A percentile compares a stretch with the other conserved stretches of the same genome.
Evolutionary conservation across 345 rosid genomes (phyloP).

Genomic region (Gossypium sturtianum): DNA sequence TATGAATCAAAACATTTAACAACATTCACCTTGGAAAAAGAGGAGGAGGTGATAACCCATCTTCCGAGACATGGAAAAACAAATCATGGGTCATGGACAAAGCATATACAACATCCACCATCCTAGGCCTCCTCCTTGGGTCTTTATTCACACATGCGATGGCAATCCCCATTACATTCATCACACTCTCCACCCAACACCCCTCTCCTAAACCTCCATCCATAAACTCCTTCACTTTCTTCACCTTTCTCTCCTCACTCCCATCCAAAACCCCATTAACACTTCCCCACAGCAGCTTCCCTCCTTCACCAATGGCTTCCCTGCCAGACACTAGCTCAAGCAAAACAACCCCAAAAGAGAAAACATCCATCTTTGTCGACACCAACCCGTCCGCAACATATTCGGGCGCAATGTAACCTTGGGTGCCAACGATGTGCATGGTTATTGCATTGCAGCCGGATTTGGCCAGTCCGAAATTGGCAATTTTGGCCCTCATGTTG

Average conservation of each 20-base stretch:
- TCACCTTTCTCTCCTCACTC: constrained; percentile 29
- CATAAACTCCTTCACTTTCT: constrained; percentile 32
- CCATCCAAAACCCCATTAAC: constrained; percentile 31
- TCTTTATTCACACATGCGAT: constrained; percentile 46
- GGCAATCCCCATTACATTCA: constrained; percentile 44
- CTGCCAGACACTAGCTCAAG: constrained; percentile 59
- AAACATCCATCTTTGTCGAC: constrained; percentile 62
- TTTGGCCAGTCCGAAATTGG: constrained; percentile 68
- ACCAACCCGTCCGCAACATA: constrained; percentile 56
- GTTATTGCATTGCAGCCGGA: constrained; percentile 76
- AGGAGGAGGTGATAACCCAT: constrained; percentile 20
- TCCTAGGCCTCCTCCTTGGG: constrained; percentile 50
- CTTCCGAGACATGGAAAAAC: constrained; percentile 41
- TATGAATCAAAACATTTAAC: not conserved
- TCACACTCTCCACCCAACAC: constrained; percentile 41
- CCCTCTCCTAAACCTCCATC: constrained; percentile 35
- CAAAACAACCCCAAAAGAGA: constrained; percentile 64
- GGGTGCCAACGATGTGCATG: constrained; percentile 71
- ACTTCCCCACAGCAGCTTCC: constrained; percentile 44
- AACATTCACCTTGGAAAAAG: constrained; percentile 38
- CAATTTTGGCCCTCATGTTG: constrained; percentile 61
- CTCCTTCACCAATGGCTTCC: constrained; percentile 46
- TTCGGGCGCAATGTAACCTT: constrained; percentile 72
- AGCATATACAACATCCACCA: constrained; percentile 64
- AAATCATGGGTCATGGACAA: constrained; percentile 45